phyloP scores from a whole-genome alignment of 345 rosid species.

The Eucalyptus camaldulensis region DNA sequence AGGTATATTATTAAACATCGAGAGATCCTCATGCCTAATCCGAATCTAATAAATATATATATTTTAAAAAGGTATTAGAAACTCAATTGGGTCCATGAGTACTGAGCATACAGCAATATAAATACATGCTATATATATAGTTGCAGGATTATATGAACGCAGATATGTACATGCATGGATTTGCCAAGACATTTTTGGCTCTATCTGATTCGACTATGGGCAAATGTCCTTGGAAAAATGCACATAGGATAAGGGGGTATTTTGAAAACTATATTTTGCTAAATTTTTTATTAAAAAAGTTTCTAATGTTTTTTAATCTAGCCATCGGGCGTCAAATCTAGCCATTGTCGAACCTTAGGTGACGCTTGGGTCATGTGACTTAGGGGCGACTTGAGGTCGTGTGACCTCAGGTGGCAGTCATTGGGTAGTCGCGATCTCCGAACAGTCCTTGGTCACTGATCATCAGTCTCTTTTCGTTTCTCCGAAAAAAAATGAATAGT shows the following conservation, averaged over 20 bases:
- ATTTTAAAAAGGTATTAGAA: neutral
- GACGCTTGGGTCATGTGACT: too few species aligned
- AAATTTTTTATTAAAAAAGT: too few species aligned
- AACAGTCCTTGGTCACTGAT: accelerated
- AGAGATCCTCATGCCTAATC: neutral
- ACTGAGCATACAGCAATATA: accelerated
- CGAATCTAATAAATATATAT: neutral
- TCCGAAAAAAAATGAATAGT: accelerated
- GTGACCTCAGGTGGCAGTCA: too few species aligned
- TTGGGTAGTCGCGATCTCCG: accelerated
- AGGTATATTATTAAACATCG: neutral
- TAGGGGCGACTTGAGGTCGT: too few species aligned
- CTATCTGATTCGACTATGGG: accelerated
- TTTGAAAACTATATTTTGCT: too few species aligned
- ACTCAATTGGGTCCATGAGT: neutral
- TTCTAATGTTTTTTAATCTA: too few species aligned
- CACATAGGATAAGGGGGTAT: accelerated
- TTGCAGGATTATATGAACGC: neutral
- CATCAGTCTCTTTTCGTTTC: too few species aligned
- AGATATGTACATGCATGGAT: neutral
- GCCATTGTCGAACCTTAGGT: accelerated
- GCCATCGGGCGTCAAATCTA: accelerated
- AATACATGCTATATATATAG: neutral
- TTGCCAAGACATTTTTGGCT: neutral
- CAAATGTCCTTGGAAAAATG: too few species aligned